Conservation (phyloP, 768 basidiomycete species). For the Termitomyces sp. region DNA sequence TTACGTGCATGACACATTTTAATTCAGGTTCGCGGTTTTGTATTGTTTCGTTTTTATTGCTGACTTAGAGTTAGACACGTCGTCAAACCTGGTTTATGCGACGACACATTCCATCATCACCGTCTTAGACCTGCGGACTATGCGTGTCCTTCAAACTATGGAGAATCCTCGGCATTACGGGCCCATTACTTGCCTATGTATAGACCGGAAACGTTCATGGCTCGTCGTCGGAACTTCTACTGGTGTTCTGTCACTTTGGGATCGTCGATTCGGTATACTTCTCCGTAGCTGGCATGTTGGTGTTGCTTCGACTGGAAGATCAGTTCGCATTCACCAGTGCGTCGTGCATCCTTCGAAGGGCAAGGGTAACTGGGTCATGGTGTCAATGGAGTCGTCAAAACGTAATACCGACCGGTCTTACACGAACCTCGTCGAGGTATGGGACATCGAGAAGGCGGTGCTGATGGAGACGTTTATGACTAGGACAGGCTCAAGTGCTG, state of each 20-base stretch:
- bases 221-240: slow-evolving; percentile 82
- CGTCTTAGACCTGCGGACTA: slow-evolving; percentile 80
- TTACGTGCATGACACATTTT: slow-evolving; percentile 81
- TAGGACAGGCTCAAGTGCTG: slow-evolving; percentile 42
- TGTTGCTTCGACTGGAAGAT: slow-evolving; percentile 45
- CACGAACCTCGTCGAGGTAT: slow-evolving; percentile 73
- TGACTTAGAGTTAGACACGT: slow-evolving; percentile 38
- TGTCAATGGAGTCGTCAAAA: slow-evolving; percentile 62
- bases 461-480: slow-evolving; percentile 80
- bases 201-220: slow-evolving; percentile 86
- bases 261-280: slow-evolving; percentile 87
- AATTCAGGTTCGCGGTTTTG: slow-evolving; percentile 53
- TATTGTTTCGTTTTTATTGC: background rate
- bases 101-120: slow-evolving; percentile 78
- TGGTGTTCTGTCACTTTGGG: slow-evolving; percentile 89
- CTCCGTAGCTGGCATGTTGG: slow-evolving; percentile 87
- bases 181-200: slow-evolving; percentile 78
- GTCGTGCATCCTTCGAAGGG: slow-evolving; percentile 84
- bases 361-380: slow-evolving; percentile 86
- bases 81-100: slow-evolving; percentile 82
- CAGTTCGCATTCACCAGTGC: slow-evolving; percentile 67
- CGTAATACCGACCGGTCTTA: slow-evolving; percentile 39
- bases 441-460: slow-evolving; percentile 83
- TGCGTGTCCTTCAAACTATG: slow-evolving; percentile 73
- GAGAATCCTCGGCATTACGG: slow-evolving; percentile 85